Evolutionary conservation across 2,329 filamentous ascomycete genomes (phyloP), one percentile per base, ranked within the genome.

Genomic region (Microsporum ferrugineum): DNA sequence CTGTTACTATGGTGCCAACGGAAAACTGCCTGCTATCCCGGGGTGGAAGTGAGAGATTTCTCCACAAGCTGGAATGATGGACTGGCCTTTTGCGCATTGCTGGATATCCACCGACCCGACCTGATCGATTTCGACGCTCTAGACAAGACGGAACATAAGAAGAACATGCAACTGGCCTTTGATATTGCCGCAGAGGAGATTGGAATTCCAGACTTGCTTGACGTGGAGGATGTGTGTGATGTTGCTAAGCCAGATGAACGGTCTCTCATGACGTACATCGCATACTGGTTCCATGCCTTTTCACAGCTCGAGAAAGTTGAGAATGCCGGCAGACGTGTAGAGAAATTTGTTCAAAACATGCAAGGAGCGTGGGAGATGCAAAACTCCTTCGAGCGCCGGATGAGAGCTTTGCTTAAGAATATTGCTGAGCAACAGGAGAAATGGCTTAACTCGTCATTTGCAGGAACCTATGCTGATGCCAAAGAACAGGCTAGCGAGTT

Each of bases 331-430:
- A 84, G 94, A 63, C 84, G 94, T 67, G 94, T 99, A 3, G 94
- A 99, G 78, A 99, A 99, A 76, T 99, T 99, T 70, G 89, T 99
- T 68, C 90, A 89, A 72, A 97, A 94, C 73, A 97, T 99, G 94
- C 91, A 96, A 72, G 94, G 94, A 27, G 92, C 94, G 6, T 99
- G 94, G 94, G 92, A 96, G 76, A 99, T 99, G 94, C 91, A 99
- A 75, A 95, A 90, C 71, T 89, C 88, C 34, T 99, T 92, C 72
- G 94, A 99, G 79, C 83, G 88, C 70, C 84, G 94, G 63, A 95
- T 97, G 89, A 84, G 84, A 62, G 89, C 86, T 66, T 80, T 99
- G 45, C 79, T 97, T 65, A 81, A 84, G 66, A 81, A 85, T 65
- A 90, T 97, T 67, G 80, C 81, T 31, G 81, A 82, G 65, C 91